Evolutionary conservation across 192 early-diverging fungal genomes (phyloP).

Genomic region (Linnemannia zychae): DNA sequence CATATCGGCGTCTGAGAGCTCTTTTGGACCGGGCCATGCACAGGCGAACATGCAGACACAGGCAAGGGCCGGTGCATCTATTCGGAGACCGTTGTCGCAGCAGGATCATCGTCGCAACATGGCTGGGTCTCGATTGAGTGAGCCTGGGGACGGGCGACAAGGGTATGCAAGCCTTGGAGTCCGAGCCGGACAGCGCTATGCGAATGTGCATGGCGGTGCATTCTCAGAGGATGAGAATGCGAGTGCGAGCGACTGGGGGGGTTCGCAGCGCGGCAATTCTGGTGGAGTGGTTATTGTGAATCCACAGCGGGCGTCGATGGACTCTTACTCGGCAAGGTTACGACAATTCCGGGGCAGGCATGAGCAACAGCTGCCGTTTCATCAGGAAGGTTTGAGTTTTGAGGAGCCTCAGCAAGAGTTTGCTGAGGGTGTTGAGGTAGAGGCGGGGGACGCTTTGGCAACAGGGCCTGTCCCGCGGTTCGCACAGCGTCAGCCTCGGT

Average conservation of each 20-base stretch:
- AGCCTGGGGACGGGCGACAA: neutral
- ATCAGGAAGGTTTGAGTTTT: conserved; percentile 13
- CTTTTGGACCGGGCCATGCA: neutral
- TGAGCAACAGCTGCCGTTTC: conserved; percentile 24
- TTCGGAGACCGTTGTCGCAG: conserved; percentile 27
- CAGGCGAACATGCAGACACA: neutral
- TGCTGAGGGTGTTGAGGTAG: conserved; percentile 2
- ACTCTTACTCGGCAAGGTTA: conserved; percentile 1
- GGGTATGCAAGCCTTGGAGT: conserved; percentile 3
- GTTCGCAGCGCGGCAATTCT: neutral
- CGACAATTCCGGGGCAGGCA: conserved; percentile 19
- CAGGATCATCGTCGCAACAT: conserved; percentile 21
- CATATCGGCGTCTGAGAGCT: conserved; percentile 14
- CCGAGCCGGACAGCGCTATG: conserved; percentile 5
- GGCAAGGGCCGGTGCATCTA: neutral
- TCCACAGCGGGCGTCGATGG: conserved; percentile 1
- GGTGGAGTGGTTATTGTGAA: neutral
- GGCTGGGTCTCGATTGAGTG: neutral
- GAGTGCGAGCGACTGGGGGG: conserved; percentile 11
- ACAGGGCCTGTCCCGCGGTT: conserved; percentile 6
- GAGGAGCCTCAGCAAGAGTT: conserved; percentile 10
- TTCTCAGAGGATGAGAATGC: conserved; percentile 41
- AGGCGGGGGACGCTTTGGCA: neutral
- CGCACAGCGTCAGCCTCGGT: conserved; percentile 7
- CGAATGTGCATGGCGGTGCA: conserved; percentile 9